These are phyloP conservation scores for Melampsora americana DNA, from an alignment of 1,284 basidiomycete genomes.

Conservation along the genomic window DNA sequence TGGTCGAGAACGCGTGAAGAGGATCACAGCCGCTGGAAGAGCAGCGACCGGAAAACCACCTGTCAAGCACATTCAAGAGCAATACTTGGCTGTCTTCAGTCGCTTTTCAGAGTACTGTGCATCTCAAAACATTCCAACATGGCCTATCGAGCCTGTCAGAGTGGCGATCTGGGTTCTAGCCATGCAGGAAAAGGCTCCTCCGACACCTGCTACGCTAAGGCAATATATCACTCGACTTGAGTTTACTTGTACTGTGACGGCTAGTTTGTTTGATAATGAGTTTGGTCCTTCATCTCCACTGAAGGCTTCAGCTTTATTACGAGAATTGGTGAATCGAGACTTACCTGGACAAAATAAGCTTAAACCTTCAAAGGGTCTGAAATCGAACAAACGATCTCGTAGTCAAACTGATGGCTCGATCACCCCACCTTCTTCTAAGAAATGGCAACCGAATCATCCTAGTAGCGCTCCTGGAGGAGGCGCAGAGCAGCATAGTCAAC, in stretches of 20 bases:
- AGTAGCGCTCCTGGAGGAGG: too few relatives aligned
- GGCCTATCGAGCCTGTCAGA: slow-evolving; percentile 42
- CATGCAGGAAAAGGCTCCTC: slow-evolving; percentile 43
- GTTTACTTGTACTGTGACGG: slow-evolving; percentile 37
- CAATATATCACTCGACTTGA: slow-evolving; percentile 41
- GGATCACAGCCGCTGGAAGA: slow-evolving; percentile 35
- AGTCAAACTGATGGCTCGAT: too few relatives aligned
- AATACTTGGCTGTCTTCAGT: slow-evolving; percentile 39
- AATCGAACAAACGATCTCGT: too few relatives aligned
- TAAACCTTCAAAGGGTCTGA: too few relatives aligned
- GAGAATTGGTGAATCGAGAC: slow-evolving; percentile 38
- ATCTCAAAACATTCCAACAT: slow-evolving; percentile 35
- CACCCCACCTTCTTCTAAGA: too few relatives aligned
- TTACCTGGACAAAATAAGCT: slow-evolving; percentile 39
- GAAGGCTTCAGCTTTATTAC: slow-evolving; percentile 21
- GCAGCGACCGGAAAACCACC: slow-evolving; percentile 38
- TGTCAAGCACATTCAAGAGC: slow-evolving; percentile 42
- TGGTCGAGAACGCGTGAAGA: slow-evolving; percentile 38
- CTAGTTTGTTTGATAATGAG: slow-evolving; percentile 34
- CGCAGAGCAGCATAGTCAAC: too few relatives aligned
- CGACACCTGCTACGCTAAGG: slow-evolving; percentile 33
- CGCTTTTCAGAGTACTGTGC: slow-evolving; percentile 32
- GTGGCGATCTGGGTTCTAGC: slow-evolving; percentile 40
- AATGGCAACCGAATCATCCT: too few relatives aligned
- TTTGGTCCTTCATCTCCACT: slow-evolving; percentile 36